phyloP scores from a whole-genome alignment of 78 protist genomes.

The Dictyostelium purpureum region DNA sequence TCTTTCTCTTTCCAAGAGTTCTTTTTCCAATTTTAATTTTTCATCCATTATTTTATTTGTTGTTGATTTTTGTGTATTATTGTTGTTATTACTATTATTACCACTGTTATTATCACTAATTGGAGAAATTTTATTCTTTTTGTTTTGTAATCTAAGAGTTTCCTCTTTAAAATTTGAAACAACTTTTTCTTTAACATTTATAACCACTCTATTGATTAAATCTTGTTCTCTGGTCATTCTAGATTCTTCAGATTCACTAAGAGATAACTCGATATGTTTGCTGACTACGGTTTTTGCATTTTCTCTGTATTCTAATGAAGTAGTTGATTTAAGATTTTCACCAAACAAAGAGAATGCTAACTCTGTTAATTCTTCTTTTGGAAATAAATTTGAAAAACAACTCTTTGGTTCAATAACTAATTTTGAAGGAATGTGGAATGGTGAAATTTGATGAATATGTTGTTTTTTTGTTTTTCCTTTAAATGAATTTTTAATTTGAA shows the following conservation, averaged over 20 bases:
- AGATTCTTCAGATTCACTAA: slow-evolving; percentile 34
- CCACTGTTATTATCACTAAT: not conserved
- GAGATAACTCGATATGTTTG: not conserved
- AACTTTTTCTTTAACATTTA: not conserved
- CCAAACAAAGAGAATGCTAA: slow-evolving; percentile 36
- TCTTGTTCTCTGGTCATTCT: slow-evolving; percentile 71
- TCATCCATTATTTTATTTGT: not conserved
- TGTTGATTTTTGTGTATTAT: not conserved
- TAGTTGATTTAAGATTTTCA: not conserved
- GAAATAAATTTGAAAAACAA: not conserved
- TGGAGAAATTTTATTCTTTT: not conserved
- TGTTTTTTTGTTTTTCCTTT: not conserved
- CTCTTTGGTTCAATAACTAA: slow-evolving; percentile 26
- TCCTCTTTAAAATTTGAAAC: not conserved
- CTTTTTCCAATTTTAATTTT: not conserved
- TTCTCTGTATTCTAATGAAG: not conserved
- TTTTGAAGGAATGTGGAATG: not conserved
- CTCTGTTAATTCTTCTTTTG: slow-evolving; percentile 28
- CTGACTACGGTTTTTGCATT: not conserved
- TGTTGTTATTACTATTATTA: not conserved
- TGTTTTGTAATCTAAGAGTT: too few relatives aligned
- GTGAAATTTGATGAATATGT: not conserved
- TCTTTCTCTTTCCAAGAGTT: too few relatives aligned
- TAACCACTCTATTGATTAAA: slow-evolving; percentile 25
- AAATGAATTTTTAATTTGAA: not conserved